Evolutionary conservation across 2,329 filamentous ascomycete species (phyloP), one percentile per base, ranked within the genome.

Genomic region (Colletotrichum magnum): DNA sequence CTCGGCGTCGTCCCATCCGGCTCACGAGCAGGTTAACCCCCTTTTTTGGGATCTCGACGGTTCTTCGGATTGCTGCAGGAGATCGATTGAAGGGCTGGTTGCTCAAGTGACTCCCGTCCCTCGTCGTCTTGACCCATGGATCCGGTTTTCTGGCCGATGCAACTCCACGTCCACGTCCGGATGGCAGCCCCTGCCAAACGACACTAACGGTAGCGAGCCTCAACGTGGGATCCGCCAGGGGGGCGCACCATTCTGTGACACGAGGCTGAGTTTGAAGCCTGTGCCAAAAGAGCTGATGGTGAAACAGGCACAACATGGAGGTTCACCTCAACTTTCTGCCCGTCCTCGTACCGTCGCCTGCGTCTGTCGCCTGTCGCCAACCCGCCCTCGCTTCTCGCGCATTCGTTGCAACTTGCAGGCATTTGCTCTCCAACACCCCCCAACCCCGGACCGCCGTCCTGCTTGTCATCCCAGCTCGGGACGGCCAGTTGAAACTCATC

Each of bases 181-280:
- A 28, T 28, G 58, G 32, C 48, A 21, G 16, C 24, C 48, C 58
- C 47, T 61, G 48, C n/a, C 48, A 36, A 36, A 36, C 47, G 43
- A 59, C 45, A 50, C 32, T 36, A 36, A 36, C 32, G 32, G 32
- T 36, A 28, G 47, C 21, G 47, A 32, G 41, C 56, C 58, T 43
- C 36, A 21, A 36, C 32, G 32, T 10, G 32, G 32, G 41, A n/a
- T 58, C 36, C 48, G 24, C 61, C 61, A 65, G 56, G 61, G 65
- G 48, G 66, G 60, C 41, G 56, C 66, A 39, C 51, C 57, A 58
- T 63, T 45, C 58, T 70, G 68, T 47, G 58, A 70, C 68, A 61
- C 43, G 64, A 70, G 68, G 68, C 68, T 61, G 53, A 62, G 68
- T 70, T 70, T 70, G 64, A 70, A 70, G 68, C 68, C 68, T 68